Evolutionary conservation across 2,329 filamentous ascomycete genomes (phyloP), one percentile per base, ranked within the genome.

Genomic region (Pezicula rhizophila): DNA sequence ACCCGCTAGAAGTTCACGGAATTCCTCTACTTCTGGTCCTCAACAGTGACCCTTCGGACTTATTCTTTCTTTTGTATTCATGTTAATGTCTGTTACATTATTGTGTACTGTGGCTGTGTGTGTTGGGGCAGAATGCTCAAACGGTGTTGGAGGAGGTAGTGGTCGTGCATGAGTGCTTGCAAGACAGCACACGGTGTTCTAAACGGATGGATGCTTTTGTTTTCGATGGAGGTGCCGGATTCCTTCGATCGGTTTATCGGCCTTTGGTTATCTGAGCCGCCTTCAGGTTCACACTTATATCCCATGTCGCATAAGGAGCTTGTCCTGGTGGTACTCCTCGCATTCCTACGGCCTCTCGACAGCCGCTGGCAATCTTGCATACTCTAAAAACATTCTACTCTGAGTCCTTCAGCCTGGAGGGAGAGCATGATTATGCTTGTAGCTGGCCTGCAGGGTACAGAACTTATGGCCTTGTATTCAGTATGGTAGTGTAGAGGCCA

Each of bases 51-150:
- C 50, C 52, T 55, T 57, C 55, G 53, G 46, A 35, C 33, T 46
- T 52, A 31, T 58, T 52, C 56, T 63, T 57, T 60, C 56, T 51
- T 63, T 62, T 62, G 58, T 62, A 55, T 60, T 56, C 51, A 60
- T 57, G 58, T 57, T 62, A 61, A 62, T 62, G 61, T 61, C 61
- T 62, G 50, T 62, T 62, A 51, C 42, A 57, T 60, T 58, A 60
- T 60, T 55, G 57, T 53, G 46, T 52, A 50, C 14, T 34, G 14
- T 35, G 43, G 33, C 43, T 45, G 31, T 42, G 25, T 25, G 10
- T 45, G 10, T 14, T 45, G 15, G 43, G 11, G 34, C 28, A 20
- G 34, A 28, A 49, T 52, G 50, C 48, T 51, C 46, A 47, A 48
- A 51, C 44, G 49, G 40, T 23, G 49, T 54, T 57, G 50, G 53